Evolutionary conservation across 257 asterid genomes (phyloP), one percentile per base, ranked within the genome.

Genomic region (Scutellaria minor): DNA sequence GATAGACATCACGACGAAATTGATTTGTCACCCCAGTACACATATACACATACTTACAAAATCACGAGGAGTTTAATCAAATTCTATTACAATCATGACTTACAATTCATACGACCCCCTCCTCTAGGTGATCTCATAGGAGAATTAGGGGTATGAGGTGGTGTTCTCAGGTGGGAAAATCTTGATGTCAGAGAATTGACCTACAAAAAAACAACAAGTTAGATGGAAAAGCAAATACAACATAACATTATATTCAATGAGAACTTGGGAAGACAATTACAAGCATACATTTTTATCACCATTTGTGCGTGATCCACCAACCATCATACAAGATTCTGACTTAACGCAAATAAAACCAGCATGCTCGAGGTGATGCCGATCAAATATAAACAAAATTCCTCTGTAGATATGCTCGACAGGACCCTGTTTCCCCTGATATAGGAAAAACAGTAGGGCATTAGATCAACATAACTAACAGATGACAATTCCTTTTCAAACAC

Each of bases 351-450:
- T 90, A 85, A 87, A 95, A 68, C 97, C 98, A 75, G 96, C 97
- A 76, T 95, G 99, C 87, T 95, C 99, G 3, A 88, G 97, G 82
- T 92, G 99, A 85, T 90, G 96, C 6, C 97, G 88, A 73, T 92
- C 97, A 78, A 85, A 85, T 56, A 95, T 79, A 77, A 95, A 95
- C 75, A 95, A 64, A 76, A 92, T 81, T 60, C 98, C 96, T 69
- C 63, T 87, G 76, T 70, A 87, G 45, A 95, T 90, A 75, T 92
- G 99, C 73, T 92, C 99, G 37, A 92, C 86, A 12, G 97, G 93
- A 50, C 99, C 99, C 80, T 90, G 97, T 75, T 90, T 90, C 31
- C 98, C 97, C 99, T 95, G 78, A 27, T 61, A 27, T 20, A n/a
- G 54, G 27, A 65, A 57, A 57, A 64, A 64, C 56, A 35, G 50